These are phyloP conservation scores for Carex arenaria DNA, from an alignment of 202 grass and related monocot genomes.

Conservation along the genomic window DNA sequence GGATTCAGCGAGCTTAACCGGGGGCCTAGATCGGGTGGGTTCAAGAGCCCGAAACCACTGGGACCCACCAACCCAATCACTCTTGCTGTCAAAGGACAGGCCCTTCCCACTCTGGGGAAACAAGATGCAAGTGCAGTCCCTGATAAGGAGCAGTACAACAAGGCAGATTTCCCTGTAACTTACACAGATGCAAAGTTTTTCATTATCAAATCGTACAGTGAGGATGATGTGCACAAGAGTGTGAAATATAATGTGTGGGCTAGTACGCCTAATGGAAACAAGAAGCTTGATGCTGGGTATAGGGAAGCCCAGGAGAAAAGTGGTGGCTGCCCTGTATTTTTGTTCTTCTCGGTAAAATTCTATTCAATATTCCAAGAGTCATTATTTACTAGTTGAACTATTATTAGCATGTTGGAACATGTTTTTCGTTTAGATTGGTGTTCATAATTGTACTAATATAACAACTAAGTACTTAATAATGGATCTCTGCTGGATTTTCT, in stretches of 20 bases:
- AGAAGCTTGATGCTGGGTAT: constrained; percentile 92
- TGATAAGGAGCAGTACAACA: constrained; percentile 69
- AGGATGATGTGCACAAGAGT: constrained; percentile 98
- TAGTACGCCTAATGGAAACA: constrained; percentile 95
- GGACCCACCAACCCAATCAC: constrained; percentile 38
- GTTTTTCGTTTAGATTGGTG: neutral
- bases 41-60: constrained; percentile 59
- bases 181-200: constrained; percentile 90
- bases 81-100: constrained; percentile 65
- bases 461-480: neutral
- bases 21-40: constrained; percentile 78
- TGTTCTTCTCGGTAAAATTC: constrained; percentile 88
- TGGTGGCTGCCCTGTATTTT: constrained; percentile 65
- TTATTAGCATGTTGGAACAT: neutral
- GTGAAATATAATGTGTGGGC: constrained; percentile 92
- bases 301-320: constrained; percentile 69
- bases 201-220: constrained; percentile 90
- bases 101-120: constrained; percentile 47
- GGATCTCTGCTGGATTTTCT: no score
- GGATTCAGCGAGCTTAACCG: constrained; percentile 87
- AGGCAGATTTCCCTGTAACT: constrained; percentile 54
- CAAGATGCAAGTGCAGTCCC: constrained; percentile 35
- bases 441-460: neutral
- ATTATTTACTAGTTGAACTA: neutral
- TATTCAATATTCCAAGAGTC: neutral